Evolutionary conservation across 2,329 filamentous ascomycete species (phyloP).

Genomic region (Tolypocladium tropicale): DNA sequence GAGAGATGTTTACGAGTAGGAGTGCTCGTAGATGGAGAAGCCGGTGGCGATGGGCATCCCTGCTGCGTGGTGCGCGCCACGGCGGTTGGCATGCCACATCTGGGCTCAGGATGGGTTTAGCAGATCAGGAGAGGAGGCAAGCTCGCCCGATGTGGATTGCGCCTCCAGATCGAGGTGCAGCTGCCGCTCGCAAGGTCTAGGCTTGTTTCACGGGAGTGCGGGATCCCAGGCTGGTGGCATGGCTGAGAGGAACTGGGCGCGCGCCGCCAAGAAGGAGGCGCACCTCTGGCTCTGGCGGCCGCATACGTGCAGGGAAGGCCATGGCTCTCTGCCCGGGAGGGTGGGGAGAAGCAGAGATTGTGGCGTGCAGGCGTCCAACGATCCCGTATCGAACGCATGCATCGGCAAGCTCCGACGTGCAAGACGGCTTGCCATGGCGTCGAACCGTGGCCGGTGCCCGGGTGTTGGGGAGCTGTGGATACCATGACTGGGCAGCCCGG

Average conservation of each 20-base stretch:
- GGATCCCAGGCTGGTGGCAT: background rate
- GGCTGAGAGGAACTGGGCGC: no score
- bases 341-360: background rate
- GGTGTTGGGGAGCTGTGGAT: background rate
- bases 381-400: background rate
- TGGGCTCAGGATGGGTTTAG: background rate
- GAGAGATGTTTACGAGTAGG: background rate
- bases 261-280: background rate
- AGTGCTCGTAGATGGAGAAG: background rate
- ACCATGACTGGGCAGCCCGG: background rate
- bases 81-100: background rate
- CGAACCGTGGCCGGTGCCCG: background rate
- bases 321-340: background rate
- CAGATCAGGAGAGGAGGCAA: no score
- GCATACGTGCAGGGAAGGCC: background rate
- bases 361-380: background rate
- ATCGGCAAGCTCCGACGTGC: background rate
- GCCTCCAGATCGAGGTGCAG: background rate
- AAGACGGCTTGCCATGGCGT: background rate
- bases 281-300: background rate
- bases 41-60: background rate
- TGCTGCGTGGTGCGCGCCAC: background rate
- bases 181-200: background rate
- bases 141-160: background rate
- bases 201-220: background rate